Base-by-base conservation (phyloP, 2,329 filamentous ascomycete genomes). In the Macroventuria anomochaeta region DNA sequence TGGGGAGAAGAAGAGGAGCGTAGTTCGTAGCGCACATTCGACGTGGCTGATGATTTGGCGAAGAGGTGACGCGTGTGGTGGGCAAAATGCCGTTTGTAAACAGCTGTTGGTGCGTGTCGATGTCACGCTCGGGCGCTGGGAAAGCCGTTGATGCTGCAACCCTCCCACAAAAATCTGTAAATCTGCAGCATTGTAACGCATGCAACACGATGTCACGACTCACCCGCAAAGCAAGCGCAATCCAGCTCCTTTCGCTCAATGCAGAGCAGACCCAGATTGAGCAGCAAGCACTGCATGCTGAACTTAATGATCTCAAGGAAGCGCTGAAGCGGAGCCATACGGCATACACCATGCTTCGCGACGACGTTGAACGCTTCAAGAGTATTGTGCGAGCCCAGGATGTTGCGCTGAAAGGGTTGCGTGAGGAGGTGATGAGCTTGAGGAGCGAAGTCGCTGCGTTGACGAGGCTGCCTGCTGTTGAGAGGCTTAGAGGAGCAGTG, bases 341-440 rank as follows among this genome's bases (percentile, higher is more conserved):
- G 2, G 46, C 46, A 5, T 42, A 36, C 18, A 10, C 8, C 5
- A 49, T 49, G 46, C 46, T 49, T 7, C 29, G 37, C 2, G 46
- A 42, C 17, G 46, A 49, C 23, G 31, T 49, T 2, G 29, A 49
- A 15, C 29, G 46, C 7, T 49, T 49, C 23, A 49, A 49, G 25
- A 13, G 23, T 6, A 18, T 42, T 15, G 46, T 42, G 3, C 15
- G 46, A 1, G 25, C 21, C 3, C 38, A 42, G 38, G 31, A 49
- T 12, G 25, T 6, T 3, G 46, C 23, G 18, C 13, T 49, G 17
- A 33, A 13, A 5, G 23, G 17, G 7, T n/a, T 49, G n/a, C 12
- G 31, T 0, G 38, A 49, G 13, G 38, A 49, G 3, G 23, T 49
- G 0, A 7, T 15, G 7, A 7, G 23, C 8, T 7, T 42, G 29